Evolutionary conservation across 2,329 filamentous ascomycete species (phyloP).

Genomic region (Hortaea werneckii): DNA sequence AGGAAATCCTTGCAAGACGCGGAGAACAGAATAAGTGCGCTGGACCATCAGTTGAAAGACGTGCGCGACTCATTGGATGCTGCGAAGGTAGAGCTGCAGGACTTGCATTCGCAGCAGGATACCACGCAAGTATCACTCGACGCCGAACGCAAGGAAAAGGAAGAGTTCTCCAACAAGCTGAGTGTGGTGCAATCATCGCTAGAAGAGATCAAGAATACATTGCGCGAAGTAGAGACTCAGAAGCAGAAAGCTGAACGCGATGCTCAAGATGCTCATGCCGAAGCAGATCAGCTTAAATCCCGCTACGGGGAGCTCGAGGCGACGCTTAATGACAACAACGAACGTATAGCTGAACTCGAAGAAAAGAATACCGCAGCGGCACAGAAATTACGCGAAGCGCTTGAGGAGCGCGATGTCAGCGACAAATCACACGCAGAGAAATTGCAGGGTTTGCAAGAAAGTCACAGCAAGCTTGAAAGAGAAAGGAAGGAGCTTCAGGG

Average conservation of each 20-base stretch:
- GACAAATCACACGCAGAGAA: conserved; percentile 4
- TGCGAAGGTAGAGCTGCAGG: conserved; percentile 3
- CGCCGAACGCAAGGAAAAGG: conserved; percentile 3
- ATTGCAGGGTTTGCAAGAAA: conserved; percentile 8
- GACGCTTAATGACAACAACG: neutral
- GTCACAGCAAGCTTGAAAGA: conserved; percentile 5
- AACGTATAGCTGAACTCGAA: neutral
- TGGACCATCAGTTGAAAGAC: conserved; percentile 8
- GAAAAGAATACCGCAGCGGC: conserved; percentile 4
- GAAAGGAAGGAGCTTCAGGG: conserved; percentile 5
- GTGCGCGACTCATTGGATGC: conserved; percentile 2
- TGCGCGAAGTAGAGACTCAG: conserved; percentile 2
- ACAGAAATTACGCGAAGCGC: conserved; percentile 9
- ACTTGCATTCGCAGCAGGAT: conserved; percentile 3
- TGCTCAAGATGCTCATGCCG: neutral
- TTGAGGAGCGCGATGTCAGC: conserved; percentile 1
- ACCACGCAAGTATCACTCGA: conserved; percentile 3
- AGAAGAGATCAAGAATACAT: conserved; percentile 7
- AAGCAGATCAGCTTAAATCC: neutral
- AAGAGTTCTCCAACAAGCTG: conserved; percentile 7
- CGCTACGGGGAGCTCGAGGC: neutral
- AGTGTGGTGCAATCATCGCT: conserved; percentile 6
- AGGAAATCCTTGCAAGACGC: conserved; percentile 5
- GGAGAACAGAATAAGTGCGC: conserved; percentile 7
- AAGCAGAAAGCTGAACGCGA: conserved; percentile 2